phyloP scores from a whole-genome alignment of 78 protist genomes.

The Dictyostelium discoideum region DNA sequence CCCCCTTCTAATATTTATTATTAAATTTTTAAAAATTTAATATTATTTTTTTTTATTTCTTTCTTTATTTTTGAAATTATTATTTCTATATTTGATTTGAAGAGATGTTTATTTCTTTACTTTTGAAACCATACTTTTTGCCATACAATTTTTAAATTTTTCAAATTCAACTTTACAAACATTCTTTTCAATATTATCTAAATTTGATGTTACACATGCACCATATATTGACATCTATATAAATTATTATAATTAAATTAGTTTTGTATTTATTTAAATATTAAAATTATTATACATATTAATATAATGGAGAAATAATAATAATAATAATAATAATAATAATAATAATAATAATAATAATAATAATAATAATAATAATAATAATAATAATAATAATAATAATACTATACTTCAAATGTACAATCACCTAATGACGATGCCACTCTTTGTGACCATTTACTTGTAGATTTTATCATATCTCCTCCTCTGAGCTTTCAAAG shows the following conservation, averaged over 20 bases:
- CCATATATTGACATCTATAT: slow-evolving; percentile 50
- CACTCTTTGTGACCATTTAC: slow-evolving; percentile 72
- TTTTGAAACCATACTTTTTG: slow-evolving; percentile 4
- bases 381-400: too few species aligned
- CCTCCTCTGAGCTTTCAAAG: too few species aligned
- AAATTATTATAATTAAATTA: not conserved
- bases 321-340: too few species aligned
- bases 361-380: too few species aligned
- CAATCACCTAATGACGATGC: slow-evolving; percentile 42
- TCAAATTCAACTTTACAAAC: slow-evolving; percentile 54
- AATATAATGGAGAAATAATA: too few species aligned
- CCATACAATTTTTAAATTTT: slow-evolving; percentile 53
- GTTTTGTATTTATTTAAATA: too few species aligned
- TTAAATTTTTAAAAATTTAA: too few species aligned
- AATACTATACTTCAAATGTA: slow-evolving; percentile 15
- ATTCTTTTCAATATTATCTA: slow-evolving; percentile 77
- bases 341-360: too few species aligned
- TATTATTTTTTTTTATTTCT: too few species aligned
- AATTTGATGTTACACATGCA: slow-evolving; percentile 34
- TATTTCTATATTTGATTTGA: not conserved
- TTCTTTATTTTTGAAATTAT: too few species aligned
- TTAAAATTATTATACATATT: too few species aligned
- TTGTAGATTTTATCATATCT: not conserved
- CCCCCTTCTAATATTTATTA: too few species aligned
- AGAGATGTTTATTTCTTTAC: not conserved